Percentiles rank a stretch among this genome's conserved stretches.
phyloP scores from a whole-genome alignment of 208 protist genomes.

The Leishmania tropica region DNA sequence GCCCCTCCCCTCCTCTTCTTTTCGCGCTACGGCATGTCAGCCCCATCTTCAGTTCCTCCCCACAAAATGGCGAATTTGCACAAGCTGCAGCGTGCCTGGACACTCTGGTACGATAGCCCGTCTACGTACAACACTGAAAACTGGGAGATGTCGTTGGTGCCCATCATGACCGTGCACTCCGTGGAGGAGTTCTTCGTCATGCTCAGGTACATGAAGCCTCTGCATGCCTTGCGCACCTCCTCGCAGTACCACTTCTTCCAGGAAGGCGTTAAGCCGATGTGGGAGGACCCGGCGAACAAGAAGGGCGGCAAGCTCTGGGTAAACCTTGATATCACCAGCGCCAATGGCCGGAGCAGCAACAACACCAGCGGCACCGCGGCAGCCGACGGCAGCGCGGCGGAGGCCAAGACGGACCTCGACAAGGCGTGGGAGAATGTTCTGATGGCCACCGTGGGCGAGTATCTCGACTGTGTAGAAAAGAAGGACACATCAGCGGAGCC shows the following conservation, averaged over 20 bases:
- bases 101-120: constrained; percentile 87
- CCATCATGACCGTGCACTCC: constrained; percentile 77
- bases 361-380: constrained; percentile 12
- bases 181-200: constrained; percentile 92
- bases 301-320: constrained; percentile 81
- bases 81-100: constrained; percentile 71
- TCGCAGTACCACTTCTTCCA: constrained; percentile 93
- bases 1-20: not conserved
- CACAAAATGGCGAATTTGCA: constrained; percentile 30
- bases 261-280: constrained; percentile 90
- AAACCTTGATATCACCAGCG: constrained; percentile 49
- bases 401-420: constrained; percentile 62
- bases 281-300: constrained; percentile 90
- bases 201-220: constrained; percentile 84
- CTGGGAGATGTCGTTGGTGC: constrained; percentile 79
- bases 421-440: constrained; percentile 79
- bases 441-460: constrained; percentile 83
- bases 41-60: constrained; percentile 4
- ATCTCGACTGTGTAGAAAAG: constrained; percentile 57
- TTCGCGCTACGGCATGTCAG: not conserved
- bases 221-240: constrained; percentile 75
- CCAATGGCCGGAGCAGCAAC: constrained; percentile 26
- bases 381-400: constrained; percentile 16
- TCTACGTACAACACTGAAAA: constrained; percentile 76
- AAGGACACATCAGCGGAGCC: constrained; percentile 17